Base-by-base conservation (phyloP, 257 asterid genomes). In the Lithospermum erythrorhizon region DNA sequence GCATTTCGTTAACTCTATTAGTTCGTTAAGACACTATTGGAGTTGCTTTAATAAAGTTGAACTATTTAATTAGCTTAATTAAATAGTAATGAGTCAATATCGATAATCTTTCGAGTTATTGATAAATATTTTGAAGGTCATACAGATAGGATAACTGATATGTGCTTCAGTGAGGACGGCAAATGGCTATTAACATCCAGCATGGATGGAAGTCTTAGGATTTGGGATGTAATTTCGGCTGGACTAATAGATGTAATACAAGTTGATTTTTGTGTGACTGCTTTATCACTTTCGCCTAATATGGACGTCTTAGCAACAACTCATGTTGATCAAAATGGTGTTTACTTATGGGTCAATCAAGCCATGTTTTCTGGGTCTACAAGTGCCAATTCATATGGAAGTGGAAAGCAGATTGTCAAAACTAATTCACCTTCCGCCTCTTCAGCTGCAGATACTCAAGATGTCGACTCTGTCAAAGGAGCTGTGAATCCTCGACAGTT, bases 51-150 rank as follows among this genome's bases (percentile, higher is more conserved):
- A n/a, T n/a, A n/a, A n/a, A n/a, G n/a, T n/a, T n/a, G n/a, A n/a
- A n/a, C n/a, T n/a, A n/a, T n/a, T n/a, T n/a, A n/a, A n/a, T n/a
- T n/a, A n/a, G n/a, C n/a, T n/a, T n/a, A n/a, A n/a, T n/a, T n/a
- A n/a, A n/a, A n/a, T n/a, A n/a, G n/a, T n/a, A n/a, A n/a, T n/a
- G n/a, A n/a, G n/a, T n/a, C n/a, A n/a, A n/a, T n/a, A n/a, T n/a
- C n/a, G n/a, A n/a, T n/a, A n/a, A n/a, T n/a, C n/a, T n/a, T n/a
- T n/a, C n/a, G n/a, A n/a, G n/a, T n/a, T n/a, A n/a, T n/a, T n/a
- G n/a, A n/a, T n/a, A n/a, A n/a, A n/a, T n/a, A n/a, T n/a, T 90
- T 90, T 67, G 89, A 81, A 76, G 97, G 97, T 27, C 97, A 90
- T 65, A 55, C 79, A 2, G 97, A 90, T 72, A 91, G 97, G 61